Evolutionary conservation across 2,329 filamentous ascomycete genomes (phyloP).

Genomic region (Alternaria postmessia): DNA sequence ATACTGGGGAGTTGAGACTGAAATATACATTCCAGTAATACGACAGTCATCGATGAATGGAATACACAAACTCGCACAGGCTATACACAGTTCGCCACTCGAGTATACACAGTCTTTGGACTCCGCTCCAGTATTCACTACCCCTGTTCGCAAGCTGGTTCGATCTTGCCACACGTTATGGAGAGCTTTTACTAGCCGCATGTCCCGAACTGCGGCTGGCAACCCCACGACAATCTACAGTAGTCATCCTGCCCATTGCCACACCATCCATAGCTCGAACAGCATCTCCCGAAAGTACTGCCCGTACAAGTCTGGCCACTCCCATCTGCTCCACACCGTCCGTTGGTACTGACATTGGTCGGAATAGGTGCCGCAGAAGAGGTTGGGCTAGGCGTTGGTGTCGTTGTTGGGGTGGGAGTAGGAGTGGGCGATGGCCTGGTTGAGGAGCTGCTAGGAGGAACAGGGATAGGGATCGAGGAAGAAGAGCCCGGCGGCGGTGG

Average conservation of each 20-base stretch:
- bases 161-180: not conserved
- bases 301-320: slow-evolving; percentile 34
- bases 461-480: slow-evolving; percentile 17
- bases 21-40: not conserved
- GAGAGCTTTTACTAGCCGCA: slow-evolving; percentile 16
- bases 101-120: not conserved
- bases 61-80: not conserved
- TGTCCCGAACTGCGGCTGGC: slow-evolving; percentile 31
- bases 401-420: slow-evolving; percentile 22
- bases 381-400: slow-evolving; percentile 21
- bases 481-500: slow-evolving; percentile 26
- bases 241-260: slow-evolving; percentile 29
- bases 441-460: slow-evolving; percentile 10
- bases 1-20: not conserved
- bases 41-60: not conserved
- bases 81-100: not conserved
- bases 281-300: slow-evolving; percentile 36
- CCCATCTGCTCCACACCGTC: slow-evolving; percentile 34
- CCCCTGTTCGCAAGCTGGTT: not conserved
- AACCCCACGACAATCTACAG: slow-evolving; percentile 30
- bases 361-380: slow-evolving; percentile 24
- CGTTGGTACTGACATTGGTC: slow-evolving; percentile 38
- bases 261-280: slow-evolving; percentile 39
- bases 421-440: slow-evolving; percentile 24
- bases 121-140: not conserved